Conservation (phyloP, 2,329 filamentous ascomycete species). For the Colletotrichum truncatum region DNA sequence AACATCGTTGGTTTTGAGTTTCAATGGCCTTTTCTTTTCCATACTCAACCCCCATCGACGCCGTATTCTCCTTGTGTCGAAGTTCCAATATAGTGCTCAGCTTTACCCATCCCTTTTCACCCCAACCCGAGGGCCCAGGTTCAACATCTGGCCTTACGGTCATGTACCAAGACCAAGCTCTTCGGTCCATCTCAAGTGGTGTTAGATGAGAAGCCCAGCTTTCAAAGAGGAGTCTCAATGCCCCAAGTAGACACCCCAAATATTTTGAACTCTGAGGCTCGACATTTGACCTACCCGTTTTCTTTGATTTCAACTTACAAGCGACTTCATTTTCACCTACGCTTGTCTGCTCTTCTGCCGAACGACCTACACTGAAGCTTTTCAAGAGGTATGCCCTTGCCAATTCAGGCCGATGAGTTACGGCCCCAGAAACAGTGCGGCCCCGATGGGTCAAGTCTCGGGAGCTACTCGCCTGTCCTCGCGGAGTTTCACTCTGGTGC, state of each 20-base stretch:
- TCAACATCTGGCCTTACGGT: conserved; percentile 80
- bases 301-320: background rate
- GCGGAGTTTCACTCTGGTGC: conserved; percentile 53
- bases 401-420: conserved; percentile 78
- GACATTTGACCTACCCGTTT: conserved; percentile 33
- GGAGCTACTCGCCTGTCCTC: conserved; percentile 26
- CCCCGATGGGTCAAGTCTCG: conserved; percentile 34
- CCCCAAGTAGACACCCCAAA: conserved; percentile 73
- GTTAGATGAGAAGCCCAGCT: conserved; percentile 77
- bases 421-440: conserved; percentile 62
- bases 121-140: conserved; percentile 80
- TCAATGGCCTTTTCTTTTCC: background rate
- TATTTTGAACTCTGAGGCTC: conserved; percentile 74
- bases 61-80: conserved; percentile 47
- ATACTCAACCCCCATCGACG: background rate
- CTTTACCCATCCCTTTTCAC: conserved; percentile 77
- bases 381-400: conserved; percentile 68
- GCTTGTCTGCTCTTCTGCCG: conserved; percentile 39
- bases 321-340: background rate
- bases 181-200: conserved; percentile 74
- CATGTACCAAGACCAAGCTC: conserved; percentile 86
- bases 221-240: conserved; percentile 75
- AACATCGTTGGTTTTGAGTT: too few relatives aligned
- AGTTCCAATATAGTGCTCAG: conserved; percentile 73
- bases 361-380: conserved; percentile 66